Base-by-base conservation (phyloP, 192 early-diverging fungal genomes). In the Funneliformis mosseae region DNA sequence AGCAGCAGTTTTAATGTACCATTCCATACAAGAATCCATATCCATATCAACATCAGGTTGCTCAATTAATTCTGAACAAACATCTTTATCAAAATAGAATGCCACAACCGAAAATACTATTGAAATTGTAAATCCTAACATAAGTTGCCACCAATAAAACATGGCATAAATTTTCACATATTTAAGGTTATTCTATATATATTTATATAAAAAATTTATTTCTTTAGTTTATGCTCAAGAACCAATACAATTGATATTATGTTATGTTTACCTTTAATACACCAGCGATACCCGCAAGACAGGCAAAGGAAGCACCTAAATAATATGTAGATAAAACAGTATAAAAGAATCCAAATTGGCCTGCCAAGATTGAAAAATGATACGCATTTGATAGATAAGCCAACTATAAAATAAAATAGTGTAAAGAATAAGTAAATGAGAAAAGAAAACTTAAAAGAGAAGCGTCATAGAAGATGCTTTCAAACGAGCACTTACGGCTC, bases 91-190 rank as follows among this genome's bases (percentile, higher is more conserved):
- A 69, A 68, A 67, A 48, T 75, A 62, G 16, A 81, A 81, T 8
- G 63, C 81, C 5, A 81, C 18, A 48, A 81, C 28, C 5, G 81
- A 74, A 28, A 81, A 77, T 8, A 78, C 43, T 21, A 81, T 77
- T 25, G 81, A 81, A 16, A 81, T 4, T 14, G 64, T 59, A 12
- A 81, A 78, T 27, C 67, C 67, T 14, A 81, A 28, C 21, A 77
- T 18, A 66, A 81, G 81, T 61, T 81, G 63, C 63, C 45, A 67
- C 81, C 81, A 81, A 46, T 81, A 81, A 68, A 78, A 81, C 45
- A 45, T 27, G 5, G 73, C 48, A 50, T 33, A 81, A n/a, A 81
- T 14, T 28, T 33, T 75, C 23, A 81, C 74, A 70, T 81, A 81
- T 27, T 70, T 75, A n/a, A 46, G 9, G 21, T 81, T 81, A 21